Evolutionary conservation across 73 alveolate genomes (phyloP), one percentile per base, ranked within the genome.

Genomic region (Paramecium octaurelia): DNA sequence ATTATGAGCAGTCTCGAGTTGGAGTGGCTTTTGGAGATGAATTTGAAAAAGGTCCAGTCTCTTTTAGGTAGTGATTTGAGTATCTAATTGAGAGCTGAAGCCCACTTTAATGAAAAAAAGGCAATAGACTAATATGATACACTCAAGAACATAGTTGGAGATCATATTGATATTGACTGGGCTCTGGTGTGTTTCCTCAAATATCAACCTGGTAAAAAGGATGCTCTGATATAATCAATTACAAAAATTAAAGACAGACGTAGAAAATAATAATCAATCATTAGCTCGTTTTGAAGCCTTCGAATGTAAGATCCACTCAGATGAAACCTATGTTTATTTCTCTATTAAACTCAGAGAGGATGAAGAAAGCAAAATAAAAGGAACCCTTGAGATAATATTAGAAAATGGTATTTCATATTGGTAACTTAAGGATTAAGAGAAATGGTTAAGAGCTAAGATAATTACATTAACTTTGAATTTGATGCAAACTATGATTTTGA

Each of bases 401-500:
- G 84, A 64, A 34, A 64, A 64, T 64, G 84, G 84, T 64, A 12
- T 11, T 23, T 64, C 7, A 34, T 3, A 2, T 1, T 64, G 0
- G 23, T 64, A 64, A 31, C 14, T 64, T 12, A 31, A 64, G 84
- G 84, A 14, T 64, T 64, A 64, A 21, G 84, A 27, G 84, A 64
- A 12, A 27, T 64, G 50, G 27, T 64, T 64, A 64, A 64, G 46
- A 34, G 0, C 8, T 27, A 64, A 64, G 46, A 64, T 14, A 64
- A 64, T 27, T 64, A 29, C n/a, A 11, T 64, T 4, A 64, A 29
- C 27, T 64, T 64, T 64, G 84, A 64, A 64, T 64, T 64, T 27
- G 84, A 64, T 64, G 84, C 84, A 64, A 64, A 64, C 29, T 64
- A 64, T 64, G 46, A 64, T 27, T 64, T 64, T 64, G 54, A 64